A percentile compares a stretch with the other conserved stretches of the same genome.
These are phyloP conservation scores for Microcos paniculata DNA, from an alignment of 345 rosid species.

Conservation along the genomic window DNA sequence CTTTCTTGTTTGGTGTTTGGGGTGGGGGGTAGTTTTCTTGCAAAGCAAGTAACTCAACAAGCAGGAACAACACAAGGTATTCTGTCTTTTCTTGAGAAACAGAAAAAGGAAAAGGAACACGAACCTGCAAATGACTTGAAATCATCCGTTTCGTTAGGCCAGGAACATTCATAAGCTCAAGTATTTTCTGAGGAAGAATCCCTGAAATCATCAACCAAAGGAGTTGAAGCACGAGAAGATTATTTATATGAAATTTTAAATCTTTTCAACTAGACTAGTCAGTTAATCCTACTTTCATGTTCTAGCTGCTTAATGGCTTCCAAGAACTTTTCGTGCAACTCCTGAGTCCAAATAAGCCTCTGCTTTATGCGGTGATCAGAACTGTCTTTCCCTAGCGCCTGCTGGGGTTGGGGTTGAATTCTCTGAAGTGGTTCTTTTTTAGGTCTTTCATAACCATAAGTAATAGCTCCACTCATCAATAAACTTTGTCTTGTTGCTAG, in stretches of 20 bases:
- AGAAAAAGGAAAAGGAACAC: neutral
- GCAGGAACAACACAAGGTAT: too few species aligned
- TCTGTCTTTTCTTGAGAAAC: neutral
- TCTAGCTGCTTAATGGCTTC: neutral
- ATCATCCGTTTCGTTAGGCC: neutral
- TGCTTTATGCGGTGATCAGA: too few species aligned
- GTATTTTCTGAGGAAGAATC: neutral
- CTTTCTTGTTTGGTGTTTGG: too few species aligned
- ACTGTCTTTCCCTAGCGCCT: too few species aligned
- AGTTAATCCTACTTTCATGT: neutral
- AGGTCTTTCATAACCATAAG: neutral
- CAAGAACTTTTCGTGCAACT: neutral
- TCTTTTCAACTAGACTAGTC: too few species aligned
- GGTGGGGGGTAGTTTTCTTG: too few species aligned
- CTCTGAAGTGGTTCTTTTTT: neutral
- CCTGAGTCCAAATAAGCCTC: neutral
- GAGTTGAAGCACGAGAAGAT: neutral
- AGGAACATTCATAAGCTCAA: neutral
- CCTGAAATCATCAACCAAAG: neutral
- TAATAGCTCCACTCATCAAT: neutral
- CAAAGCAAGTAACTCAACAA: too few species aligned
- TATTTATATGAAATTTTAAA: too few species aligned
- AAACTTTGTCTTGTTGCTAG: neutral
- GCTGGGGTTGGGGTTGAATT: too few species aligned
- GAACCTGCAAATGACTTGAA: neutral